Conservation (phyloP, 2,329 filamentous ascomycete species). For the Pyrenochaeta sp. region DNA sequence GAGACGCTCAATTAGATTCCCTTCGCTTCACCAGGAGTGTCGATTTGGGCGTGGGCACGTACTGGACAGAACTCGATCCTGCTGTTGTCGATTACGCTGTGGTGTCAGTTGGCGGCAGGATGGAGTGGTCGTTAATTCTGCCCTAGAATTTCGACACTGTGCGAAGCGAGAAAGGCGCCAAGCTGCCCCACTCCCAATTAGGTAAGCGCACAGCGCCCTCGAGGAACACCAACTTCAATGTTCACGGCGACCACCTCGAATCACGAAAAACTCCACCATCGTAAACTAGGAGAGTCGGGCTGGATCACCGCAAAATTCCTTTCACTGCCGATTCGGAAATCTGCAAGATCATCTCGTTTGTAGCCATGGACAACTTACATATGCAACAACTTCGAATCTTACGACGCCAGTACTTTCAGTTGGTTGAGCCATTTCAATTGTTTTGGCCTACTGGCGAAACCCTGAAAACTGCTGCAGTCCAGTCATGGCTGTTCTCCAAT, state of each 20-base stretch:
- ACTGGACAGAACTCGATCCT: slow-evolving; percentile 47
- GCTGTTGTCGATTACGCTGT: slow-evolving; percentile 38
- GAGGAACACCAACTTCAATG: slow-evolving; percentile 6
- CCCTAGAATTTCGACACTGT: slow-evolving; percentile 26
- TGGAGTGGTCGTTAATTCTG: slow-evolving; percentile 26
- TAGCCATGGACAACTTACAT: slow-evolving; percentile 20
- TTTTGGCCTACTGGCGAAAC: slow-evolving; percentile 67
- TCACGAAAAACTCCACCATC: too few relatives aligned
- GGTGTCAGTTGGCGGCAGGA: slow-evolving; percentile 42
- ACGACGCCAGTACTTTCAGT: slow-evolving; percentile 80
- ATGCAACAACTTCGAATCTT: slow-evolving; percentile 52
- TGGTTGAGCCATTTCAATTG: slow-evolving; percentile 67
- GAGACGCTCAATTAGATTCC: slow-evolving; percentile 22
- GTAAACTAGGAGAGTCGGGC: too few relatives aligned
- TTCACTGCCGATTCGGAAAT: too few relatives aligned
- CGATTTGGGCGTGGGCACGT: slow-evolving; percentile 23
- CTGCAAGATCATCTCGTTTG: background rate
- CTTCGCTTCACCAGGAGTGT: background rate
- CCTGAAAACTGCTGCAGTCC: slow-evolving; percentile 68
- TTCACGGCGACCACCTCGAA: too few relatives aligned
- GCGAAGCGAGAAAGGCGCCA: slow-evolving; percentile 14
- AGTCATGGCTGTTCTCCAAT: slow-evolving; percentile 69
- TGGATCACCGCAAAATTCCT: background rate
- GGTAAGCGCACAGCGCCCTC: slow-evolving; percentile 22
- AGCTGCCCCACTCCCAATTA: slow-evolving; percentile 26